phyloP scores from a whole-genome alignment of 129 eudicot species.

The Cynara cardunculus region DNA sequence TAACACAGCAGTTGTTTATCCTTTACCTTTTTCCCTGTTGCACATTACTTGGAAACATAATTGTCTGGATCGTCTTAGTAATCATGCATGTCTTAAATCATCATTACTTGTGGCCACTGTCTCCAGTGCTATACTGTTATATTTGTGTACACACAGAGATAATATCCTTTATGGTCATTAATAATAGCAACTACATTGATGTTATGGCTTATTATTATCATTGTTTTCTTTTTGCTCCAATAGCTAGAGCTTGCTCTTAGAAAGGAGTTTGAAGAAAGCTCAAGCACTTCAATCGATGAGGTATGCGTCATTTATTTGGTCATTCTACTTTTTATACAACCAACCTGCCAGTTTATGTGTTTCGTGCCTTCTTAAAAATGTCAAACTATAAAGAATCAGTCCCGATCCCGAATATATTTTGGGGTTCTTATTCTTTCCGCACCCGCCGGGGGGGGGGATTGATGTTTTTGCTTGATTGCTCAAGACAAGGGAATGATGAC shows the following conservation, averaged over 20 bases:
- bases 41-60: neutral
- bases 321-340: neutral
- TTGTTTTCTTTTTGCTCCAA: constrained; percentile 18
- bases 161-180: neutral
- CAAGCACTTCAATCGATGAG: constrained; percentile 56
- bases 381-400: neutral
- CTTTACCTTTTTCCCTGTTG: neutral
- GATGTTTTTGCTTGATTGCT: too few species aligned
- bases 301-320: constrained; percentile 24
- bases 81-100: neutral
- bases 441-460: too few species aligned
- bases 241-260: constrained; percentile 84
- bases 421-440: too few species aligned
- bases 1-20: neutral
- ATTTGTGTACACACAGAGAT: neutral
- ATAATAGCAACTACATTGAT: neutral
- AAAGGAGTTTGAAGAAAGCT: constrained; percentile 64
- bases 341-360: neutral
- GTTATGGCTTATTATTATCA: neutral
- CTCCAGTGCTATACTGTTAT: neutral
- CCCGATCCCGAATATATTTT: neutral
- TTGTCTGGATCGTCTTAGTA: neutral
- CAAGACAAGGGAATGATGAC: too few species aligned
- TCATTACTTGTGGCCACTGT: neutral
- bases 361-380: neutral